Conservation (phyloP, 2,329 filamentous ascomycete species). For the Leptographium wingfieldii region DNA sequence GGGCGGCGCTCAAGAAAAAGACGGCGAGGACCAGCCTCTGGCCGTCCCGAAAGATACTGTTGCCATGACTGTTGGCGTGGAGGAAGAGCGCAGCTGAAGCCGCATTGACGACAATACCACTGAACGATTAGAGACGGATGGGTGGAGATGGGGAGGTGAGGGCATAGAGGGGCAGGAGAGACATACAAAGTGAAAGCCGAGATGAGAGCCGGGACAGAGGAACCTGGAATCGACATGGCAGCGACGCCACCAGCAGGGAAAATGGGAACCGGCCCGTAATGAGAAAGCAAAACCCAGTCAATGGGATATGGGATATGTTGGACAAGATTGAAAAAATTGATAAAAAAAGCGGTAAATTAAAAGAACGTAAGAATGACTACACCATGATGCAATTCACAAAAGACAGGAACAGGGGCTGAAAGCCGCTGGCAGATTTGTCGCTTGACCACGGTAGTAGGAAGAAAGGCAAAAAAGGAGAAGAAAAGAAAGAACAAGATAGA, state of each 20-base stretch:
- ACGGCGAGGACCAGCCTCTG: slow-evolving; percentile 51
- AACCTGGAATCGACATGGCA: slow-evolving; percentile 32
- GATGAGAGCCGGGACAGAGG: slow-evolving; percentile 34
- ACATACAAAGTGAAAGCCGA: slow-evolving; percentile 44
- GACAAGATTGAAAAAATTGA: background rate
- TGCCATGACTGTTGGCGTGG: slow-evolving; percentile 33
- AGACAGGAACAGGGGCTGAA: slow-evolving; percentile 8
- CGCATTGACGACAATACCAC: slow-evolving; percentile 41
- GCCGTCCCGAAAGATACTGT: slow-evolving; percentile 39
- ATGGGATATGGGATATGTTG: slow-evolving; percentile 25
- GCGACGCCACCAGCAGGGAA: slow-evolving; percentile 17
- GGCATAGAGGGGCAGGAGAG: background rate
- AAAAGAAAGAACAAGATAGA: background rate
- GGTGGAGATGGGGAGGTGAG: background rate
- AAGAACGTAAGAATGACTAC: background rate
- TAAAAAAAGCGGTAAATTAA: background rate
- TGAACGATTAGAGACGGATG: slow-evolving; percentile 15
- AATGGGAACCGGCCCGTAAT: slow-evolving; percentile 14
- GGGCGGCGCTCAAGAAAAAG: slow-evolving; percentile 36
- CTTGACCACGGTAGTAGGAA: background rate
- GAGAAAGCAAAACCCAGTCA: slow-evolving; percentile 30
- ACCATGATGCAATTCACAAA: slow-evolving; percentile 13
- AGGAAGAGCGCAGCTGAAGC: slow-evolving; percentile 34
- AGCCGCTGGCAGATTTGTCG: background rate
- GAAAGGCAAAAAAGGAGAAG: background rate